Percentiles rank a stretch among this genome's conserved stretches.
These are phyloP conservation scores for Suhomyces atakaporum DNA, from an alignment of 1,139 yeast genomes.

Conservation along the genomic window DNA sequence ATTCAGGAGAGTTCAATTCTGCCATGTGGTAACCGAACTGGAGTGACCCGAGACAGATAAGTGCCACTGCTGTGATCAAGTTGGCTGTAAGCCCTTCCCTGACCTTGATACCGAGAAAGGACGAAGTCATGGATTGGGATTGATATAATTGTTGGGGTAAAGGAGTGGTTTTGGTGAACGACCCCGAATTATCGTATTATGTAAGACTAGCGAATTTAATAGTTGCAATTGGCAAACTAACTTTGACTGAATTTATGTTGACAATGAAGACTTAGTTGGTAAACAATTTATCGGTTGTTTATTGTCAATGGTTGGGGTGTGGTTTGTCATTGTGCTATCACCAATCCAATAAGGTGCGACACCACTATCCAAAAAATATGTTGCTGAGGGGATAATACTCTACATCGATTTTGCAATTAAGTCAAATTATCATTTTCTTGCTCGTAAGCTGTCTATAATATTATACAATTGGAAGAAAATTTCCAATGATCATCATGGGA, in stretches of 20 bases:
- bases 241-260: no score
- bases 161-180: not conserved
- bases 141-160: not conserved
- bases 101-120: constrained; percentile 2
- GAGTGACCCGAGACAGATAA: constrained; percentile 46
- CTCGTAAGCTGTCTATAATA: constrained; percentile 1
- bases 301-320: no score
- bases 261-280: no score
- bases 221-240: no score
- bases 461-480: constrained; percentile 73
- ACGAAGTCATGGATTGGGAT: not conserved
- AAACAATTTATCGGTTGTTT: no score
- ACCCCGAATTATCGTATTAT: no score
- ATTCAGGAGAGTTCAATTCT: constrained; percentile 49
- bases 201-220: no score
- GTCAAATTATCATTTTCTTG: not conserved
- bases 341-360: no score
- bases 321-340: no score
- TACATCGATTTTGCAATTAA: no score
- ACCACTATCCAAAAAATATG: no score
- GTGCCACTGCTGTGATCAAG: constrained; percentile 33
- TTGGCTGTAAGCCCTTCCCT: constrained; percentile 23
- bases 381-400: no score
- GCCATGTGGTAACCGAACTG: constrained; percentile 56
- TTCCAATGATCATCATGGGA: constrained; percentile 92